These are phyloP conservation scores for Zygnema circumcarinatum DNA, from an alignment of 139 green algal species.

Conservation along the genomic window DNA sequence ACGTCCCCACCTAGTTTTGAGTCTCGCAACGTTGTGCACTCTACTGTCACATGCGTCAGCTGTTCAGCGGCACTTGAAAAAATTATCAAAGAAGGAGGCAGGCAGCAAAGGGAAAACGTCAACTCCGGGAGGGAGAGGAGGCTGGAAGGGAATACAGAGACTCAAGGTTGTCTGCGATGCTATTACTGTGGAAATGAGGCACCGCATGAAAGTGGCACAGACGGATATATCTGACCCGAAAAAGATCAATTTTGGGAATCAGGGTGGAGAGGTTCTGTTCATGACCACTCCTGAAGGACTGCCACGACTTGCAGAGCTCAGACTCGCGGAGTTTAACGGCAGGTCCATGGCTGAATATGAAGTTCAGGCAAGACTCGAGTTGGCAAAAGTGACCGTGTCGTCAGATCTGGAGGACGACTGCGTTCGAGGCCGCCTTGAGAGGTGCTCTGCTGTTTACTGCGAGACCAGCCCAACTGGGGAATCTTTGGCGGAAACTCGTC, in stretches of 20 bases:
- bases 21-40: neutral
- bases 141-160: slow-evolving; percentile 4
- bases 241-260: slow-evolving; percentile 43
- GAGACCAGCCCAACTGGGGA: slow-evolving; percentile 7
- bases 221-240: slow-evolving; percentile 21
- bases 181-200: neutral
- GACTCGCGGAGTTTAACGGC: slow-evolving; percentile 6
- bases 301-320: slow-evolving; percentile 1
- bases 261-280: slow-evolving; percentile 28
- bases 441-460: neutral
- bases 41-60: neutral
- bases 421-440: neutral
- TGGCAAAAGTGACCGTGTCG: neutral
- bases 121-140: neutral
- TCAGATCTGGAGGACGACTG: neutral
- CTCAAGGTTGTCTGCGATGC: slow-evolving; percentile 1
- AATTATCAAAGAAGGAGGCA: neutral
- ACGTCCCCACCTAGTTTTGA: neutral
- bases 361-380: neutral
- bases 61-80: neutral
- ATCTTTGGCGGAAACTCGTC: neutral
- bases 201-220: neutral
- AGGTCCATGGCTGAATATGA: neutral
- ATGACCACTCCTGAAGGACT: slow-evolving; percentile 13
- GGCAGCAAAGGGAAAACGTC: neutral